Percentiles rank a stretch among this genome's conserved stretches.
Evolutionary conservation across 2,329 filamentous ascomycete species (phyloP).

Genomic region (Endothia cerciana): DNA sequence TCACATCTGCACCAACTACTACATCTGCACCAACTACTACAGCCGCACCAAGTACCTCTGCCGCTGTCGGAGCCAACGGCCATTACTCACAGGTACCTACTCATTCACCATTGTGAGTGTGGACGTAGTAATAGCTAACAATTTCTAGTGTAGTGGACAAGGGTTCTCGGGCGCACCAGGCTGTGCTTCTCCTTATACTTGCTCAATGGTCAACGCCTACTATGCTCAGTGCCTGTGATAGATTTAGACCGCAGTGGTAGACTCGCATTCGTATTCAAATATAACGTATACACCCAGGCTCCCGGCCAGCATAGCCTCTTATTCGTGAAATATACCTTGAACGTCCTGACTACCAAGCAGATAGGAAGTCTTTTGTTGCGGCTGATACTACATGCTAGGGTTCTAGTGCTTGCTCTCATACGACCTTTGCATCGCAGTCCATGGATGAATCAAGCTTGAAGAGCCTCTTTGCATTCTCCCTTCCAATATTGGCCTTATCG

Average conservation of each 20-base stretch:
- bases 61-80: background rate
- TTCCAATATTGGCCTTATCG: constrained; percentile 13
- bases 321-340: background rate
- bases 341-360: too few relatives aligned
- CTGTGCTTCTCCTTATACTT: constrained; percentile 17
- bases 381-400: background rate
- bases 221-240: constrained; percentile 14
- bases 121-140: background rate
- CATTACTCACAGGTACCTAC: constrained; percentile 8
- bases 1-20: background rate
- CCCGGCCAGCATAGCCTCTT: too few relatives aligned
- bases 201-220: constrained; percentile 12
- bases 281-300: background rate
- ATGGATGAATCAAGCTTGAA: constrained; percentile 4
- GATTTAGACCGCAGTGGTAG: background rate
- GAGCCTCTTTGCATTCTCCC: constrained; percentile 26
- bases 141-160: constrained; percentile 12
- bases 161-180: constrained; percentile 9
- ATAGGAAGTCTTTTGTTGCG: background rate
- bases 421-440: constrained; percentile 11
- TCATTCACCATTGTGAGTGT: background rate
- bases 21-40: constrained; percentile 5
- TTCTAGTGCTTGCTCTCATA: background rate
- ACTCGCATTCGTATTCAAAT: background rate
- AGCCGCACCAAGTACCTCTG: constrained; percentile 1